Evolutionary conservation across 768 basidiomycete genomes (phyloP).

Genomic region (Peribolospora kevripleyi): DNA sequence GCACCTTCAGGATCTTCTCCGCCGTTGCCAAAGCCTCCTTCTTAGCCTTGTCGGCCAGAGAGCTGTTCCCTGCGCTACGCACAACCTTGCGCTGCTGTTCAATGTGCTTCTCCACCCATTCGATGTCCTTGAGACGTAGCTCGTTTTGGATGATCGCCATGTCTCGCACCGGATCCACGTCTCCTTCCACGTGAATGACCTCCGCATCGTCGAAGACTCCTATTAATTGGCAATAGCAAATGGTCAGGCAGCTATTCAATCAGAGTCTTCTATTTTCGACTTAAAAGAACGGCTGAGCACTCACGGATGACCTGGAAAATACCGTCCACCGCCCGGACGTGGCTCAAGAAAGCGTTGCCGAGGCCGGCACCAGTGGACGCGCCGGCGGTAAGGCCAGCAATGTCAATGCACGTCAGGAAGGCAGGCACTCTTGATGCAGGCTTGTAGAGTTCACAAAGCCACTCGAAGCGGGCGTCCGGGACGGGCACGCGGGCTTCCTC

Average conservation of each 20-base stretch:
- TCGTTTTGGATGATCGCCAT: slow-evolving; percentile 95
- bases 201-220: slow-evolving; percentile 92
- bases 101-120: slow-evolving; percentile 81
- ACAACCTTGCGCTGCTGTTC: slow-evolving; percentile 34
- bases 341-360: slow-evolving; percentile 89
- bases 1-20: slow-evolving; percentile 55
- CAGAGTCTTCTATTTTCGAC: not conserved
- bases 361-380: slow-evolving; percentile 95
- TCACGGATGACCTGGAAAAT: slow-evolving; percentile 87
- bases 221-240: not conserved
- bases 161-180: slow-evolving; percentile 82
- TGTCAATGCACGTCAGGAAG: slow-evolving; percentile 92
- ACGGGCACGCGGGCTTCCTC: slow-evolving; percentile 82
- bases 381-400: slow-evolving; percentile 92
- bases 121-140: slow-evolving; percentile 84
- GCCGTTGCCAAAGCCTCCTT: slow-evolving; percentile 86
- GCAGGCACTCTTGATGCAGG: slow-evolving; percentile 70
- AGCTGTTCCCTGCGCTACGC: slow-evolving; percentile 40
- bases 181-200: slow-evolving; percentile 95
- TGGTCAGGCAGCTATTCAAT: not conserved
- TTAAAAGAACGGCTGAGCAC: not conserved
- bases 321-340: slow-evolving; percentile 93
- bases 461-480: slow-evolving; percentile 79
- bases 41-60: slow-evolving; percentile 75
- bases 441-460: slow-evolving; percentile 78